These are phyloP conservation scores for Colletotrichum aenigma DNA, from an alignment of 2,329 filamentous ascomycete genomes.

Conservation along the genomic window DNA sequence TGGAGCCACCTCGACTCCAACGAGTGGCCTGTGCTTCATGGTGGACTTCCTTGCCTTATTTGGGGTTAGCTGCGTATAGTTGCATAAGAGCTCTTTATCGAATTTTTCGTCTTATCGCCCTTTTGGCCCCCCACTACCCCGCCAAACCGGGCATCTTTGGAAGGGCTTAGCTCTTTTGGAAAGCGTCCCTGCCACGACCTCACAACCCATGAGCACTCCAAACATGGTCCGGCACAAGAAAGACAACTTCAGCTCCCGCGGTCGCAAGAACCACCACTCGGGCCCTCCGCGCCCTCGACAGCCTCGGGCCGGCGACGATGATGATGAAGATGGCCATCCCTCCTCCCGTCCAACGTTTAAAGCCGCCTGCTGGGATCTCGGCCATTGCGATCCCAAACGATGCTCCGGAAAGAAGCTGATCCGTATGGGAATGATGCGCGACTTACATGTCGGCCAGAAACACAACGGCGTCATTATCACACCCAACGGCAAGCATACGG, in stretches of 20 bases:
- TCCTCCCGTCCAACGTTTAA: constrained; percentile 68
- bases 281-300: constrained; percentile 61
- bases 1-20: constrained; percentile 8
- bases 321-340: constrained; percentile 24
- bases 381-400: constrained; percentile 95
- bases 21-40: constrained; percentile 4
- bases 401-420: constrained; percentile 97
- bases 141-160: neutral
- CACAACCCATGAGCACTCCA: neutral
- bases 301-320: constrained; percentile 42
- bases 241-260: constrained; percentile 73
- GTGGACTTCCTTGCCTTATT: neutral
- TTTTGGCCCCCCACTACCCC: constrained; percentile 1
- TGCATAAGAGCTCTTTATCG: constrained; percentile 3
- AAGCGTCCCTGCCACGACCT: neutral
- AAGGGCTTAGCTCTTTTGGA: neutral
- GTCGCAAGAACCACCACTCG: constrained; percentile 69
- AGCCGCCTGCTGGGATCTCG: constrained; percentile 96
- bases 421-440: constrained; percentile 89
- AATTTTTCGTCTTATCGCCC: neutral
- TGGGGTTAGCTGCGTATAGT: neutral
- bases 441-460: constrained; percentile 89
- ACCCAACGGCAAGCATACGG: constrained; percentile 85
- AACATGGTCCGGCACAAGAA: constrained; percentile 96
- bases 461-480: constrained; percentile 92